phyloP scores from a whole-genome alignment of 371 early-diverging fungal genomes.

The Mucor indicus region DNA sequence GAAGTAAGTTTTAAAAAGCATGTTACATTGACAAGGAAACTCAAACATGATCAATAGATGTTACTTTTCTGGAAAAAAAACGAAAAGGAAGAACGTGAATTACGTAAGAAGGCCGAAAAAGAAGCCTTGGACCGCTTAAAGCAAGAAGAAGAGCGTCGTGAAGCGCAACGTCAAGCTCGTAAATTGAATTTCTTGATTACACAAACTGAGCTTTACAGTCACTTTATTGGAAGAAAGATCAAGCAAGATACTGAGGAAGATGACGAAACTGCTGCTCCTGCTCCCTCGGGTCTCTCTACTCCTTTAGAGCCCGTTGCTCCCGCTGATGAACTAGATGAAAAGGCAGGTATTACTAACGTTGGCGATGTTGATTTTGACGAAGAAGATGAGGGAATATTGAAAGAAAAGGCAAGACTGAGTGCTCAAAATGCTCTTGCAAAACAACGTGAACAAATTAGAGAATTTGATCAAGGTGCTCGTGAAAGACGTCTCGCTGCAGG shows the following conservation, averaged over 20 bases:
- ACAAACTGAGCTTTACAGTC: conserved; percentile 96
- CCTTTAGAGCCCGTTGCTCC: conserved; percentile 9
- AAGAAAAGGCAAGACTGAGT: conserved; percentile 68
- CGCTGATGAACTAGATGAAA: conserved; percentile 15
- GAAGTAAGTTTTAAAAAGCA: too few species aligned
- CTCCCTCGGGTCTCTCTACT: conserved; percentile 21
- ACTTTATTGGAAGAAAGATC: conserved; percentile 90
- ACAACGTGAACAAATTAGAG: conserved; percentile 67
- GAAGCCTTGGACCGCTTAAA: conserved; percentile 81
- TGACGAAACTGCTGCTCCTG: conserved; percentile 43
- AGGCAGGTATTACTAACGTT: conserved; percentile 25
- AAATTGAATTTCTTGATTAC: conserved; percentile 96
- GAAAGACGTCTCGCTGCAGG: conserved; percentile 48
- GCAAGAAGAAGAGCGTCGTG: conserved; percentile 88
- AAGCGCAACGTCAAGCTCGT: conserved; percentile 86
- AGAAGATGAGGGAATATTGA: conserved; percentile 69
- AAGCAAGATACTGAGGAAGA: conserved; percentile 39
- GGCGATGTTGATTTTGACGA: conserved; percentile 79
- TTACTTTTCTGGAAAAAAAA: conserved; percentile 87
- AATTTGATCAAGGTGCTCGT: conserved; percentile 67
- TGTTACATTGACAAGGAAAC: too few species aligned
- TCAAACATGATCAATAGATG: too few species aligned
- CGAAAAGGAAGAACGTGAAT: conserved; percentile 88
- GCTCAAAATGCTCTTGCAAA: conserved; percentile 80
- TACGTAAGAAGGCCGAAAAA: conserved; percentile 86